A percentile compares a stretch with the other conserved stretches of the same genome.
These are phyloP conservation scores for Camelina hispida DNA, from an alignment of 345 rosid genomes.

Conservation along the genomic window DNA sequence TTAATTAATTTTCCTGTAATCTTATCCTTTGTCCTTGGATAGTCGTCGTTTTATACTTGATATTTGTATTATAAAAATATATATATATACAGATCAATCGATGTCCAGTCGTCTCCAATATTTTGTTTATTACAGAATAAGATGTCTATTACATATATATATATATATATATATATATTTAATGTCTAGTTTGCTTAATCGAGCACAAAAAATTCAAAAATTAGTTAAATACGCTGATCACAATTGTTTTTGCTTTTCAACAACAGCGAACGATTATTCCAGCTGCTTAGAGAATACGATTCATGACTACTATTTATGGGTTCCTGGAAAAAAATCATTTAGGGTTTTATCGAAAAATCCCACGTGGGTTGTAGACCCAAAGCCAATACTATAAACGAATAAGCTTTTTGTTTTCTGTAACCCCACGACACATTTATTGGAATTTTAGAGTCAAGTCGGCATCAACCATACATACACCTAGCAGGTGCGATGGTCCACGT, in stretches of 20 bases:
- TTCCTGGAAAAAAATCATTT: background rate
- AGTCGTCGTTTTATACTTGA: background rate
- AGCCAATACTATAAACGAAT: slow-evolving; percentile 20
- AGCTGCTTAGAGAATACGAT: too few relatives aligned
- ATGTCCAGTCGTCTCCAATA: background rate
- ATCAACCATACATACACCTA: slow-evolving; percentile 32
- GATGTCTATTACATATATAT: too few relatives aligned
- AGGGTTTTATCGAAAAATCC: slow-evolving; percentile 30
- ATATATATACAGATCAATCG: too few relatives aligned
- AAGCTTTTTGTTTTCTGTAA: slow-evolving; percentile 34
- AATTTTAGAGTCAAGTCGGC: slow-evolving; percentile 29
- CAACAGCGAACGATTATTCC: too few relatives aligned
- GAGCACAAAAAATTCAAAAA: too few relatives aligned
- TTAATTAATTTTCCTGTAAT: background rate
- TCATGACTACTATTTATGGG: background rate
- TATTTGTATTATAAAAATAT: background rate
- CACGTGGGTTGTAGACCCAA: slow-evolving; percentile 51
- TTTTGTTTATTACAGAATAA: too few relatives aligned
- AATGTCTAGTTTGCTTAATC: too few relatives aligned
- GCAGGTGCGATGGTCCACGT: slow-evolving; percentile 41
- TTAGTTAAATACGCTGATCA: too few relatives aligned
- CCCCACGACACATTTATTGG: slow-evolving; percentile 44
- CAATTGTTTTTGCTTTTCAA: too few relatives aligned
- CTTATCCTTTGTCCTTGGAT: slow-evolving; percentile 20
- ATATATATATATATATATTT: too few relatives aligned